A percentile compares a stretch with the other conserved stretches of the same genome.
phyloP scores from a whole-genome alignment of 75 land plant species.

The Pinus taeda region DNA sequence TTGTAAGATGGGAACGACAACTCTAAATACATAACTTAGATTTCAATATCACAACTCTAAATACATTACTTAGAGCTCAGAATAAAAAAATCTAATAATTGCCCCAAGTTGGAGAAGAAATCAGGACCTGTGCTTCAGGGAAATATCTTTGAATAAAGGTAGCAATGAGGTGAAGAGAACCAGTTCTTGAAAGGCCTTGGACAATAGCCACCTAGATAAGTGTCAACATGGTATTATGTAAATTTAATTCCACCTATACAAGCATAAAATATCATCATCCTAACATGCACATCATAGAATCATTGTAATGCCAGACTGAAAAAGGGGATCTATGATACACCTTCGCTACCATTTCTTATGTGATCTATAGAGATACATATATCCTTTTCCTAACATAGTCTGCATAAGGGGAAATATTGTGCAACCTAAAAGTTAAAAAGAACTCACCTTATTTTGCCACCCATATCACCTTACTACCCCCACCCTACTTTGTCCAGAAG shows the following conservation, averaged over 20 bases:
- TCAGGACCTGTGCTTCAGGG: slow-evolving; percentile 78
- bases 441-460: no score
- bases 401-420: background rate
- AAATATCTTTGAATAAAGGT: slow-evolving; percentile 90
- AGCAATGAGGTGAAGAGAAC: slow-evolving; percentile 96
- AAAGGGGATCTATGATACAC: no score
- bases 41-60: background rate
- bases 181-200: slow-evolving; percentile 96
- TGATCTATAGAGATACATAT: no score
- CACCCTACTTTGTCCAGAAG: no score
- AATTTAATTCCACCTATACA: background rate
- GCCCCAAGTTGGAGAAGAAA: slow-evolving; percentile 99
- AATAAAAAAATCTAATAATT: background rate
- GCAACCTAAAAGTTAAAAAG: background rate
- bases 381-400: background rate
- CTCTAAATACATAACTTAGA: background rate
- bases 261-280: background rate
- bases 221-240: background rate
- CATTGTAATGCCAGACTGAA: background rate
- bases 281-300: no score
- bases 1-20: background rate
- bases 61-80: no score
- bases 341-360: no score
- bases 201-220: slow-evolving; percentile 80
- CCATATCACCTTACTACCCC: no score